Conservation (phyloP, 139 green algal species). For the Mesotaenium endlicherianum region DNA sequence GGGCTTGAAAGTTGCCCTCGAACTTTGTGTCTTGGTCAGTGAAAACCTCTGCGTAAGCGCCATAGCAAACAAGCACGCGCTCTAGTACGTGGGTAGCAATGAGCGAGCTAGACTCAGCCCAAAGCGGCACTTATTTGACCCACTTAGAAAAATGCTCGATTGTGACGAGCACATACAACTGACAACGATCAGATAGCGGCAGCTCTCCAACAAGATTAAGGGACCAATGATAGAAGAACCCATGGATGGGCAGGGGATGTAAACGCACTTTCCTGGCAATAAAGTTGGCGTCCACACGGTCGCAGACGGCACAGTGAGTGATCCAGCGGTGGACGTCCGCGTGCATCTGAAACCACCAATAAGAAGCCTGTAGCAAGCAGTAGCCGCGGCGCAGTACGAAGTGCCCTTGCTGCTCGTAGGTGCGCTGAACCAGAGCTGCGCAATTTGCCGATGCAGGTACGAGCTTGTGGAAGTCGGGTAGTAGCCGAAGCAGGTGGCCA, state of each 20-base stretch:
- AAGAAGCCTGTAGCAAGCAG: background rate
- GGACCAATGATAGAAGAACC: background rate
- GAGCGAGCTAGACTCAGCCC: background rate
- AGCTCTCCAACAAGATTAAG: constrained; percentile 42
- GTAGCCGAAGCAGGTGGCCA: too few relatives aligned
- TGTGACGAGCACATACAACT: too few relatives aligned
- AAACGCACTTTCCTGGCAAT: too few relatives aligned
- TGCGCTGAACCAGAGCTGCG: too few relatives aligned
- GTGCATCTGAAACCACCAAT: background rate
- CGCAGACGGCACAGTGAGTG: background rate
- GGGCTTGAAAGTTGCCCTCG: background rate
- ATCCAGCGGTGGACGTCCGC: background rate
- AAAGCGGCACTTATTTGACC: constrained; percentile 20
- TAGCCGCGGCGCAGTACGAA: background rate
- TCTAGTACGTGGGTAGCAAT: background rate
- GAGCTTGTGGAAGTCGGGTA: too few relatives aligned
- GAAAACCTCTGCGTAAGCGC: constrained; percentile 39
- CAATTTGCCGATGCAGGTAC: too few relatives aligned
- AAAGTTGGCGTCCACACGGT: too few relatives aligned
- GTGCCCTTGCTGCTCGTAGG: constrained; percentile 1
- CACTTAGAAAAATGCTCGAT: constrained; percentile 51
- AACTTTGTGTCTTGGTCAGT: constrained; percentile 49
- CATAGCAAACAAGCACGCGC: constrained; percentile 23
- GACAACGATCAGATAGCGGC: constrained; percentile 19
- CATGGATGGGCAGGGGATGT: background rate